Evolutionary conservation across 805 yeast species (phyloP).

Genomic region (Nakazawaea anatomiae): DNA sequence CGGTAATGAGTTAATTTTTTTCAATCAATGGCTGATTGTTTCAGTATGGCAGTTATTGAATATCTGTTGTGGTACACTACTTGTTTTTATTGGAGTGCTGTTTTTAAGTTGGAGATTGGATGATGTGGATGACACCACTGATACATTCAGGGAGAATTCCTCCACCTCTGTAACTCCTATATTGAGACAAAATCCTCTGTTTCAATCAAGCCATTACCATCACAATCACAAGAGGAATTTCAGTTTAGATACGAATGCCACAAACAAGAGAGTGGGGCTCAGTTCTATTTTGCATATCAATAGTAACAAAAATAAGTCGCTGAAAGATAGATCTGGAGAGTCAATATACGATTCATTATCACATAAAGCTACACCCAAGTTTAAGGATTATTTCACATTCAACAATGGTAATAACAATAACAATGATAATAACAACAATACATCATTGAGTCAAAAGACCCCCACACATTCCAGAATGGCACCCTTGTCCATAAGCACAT

Average conservation of each 20-base stretch:
- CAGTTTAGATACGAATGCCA: conserved; percentile 5
- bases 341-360: background rate
- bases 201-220: background rate
- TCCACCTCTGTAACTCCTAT: conserved; percentile 10
- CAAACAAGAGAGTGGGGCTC: conserved; percentile 5
- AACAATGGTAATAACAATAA: background rate
- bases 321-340: background rate
- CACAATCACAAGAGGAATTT: conserved; percentile 1
- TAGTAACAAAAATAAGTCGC: background rate
- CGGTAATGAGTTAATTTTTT: conserved; percentile 57
- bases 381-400: conserved; percentile 7
- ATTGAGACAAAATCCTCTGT: background rate
- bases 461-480: background rate
- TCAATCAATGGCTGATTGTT: conserved; percentile 41
- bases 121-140: conserved; percentile 24
- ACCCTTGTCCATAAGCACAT: background rate
- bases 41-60: conserved; percentile 27
- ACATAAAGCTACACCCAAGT: conserved; percentile 2
- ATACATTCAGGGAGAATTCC: conserved; percentile 16
- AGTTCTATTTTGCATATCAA: conserved; percentile 5
- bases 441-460: background rate
- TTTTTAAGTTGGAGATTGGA: conserved; percentile 50
- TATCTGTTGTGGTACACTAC: conserved; percentile 39
- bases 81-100: conserved; percentile 64
- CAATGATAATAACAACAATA: background rate